A percentile compares a stretch with the other conserved stretches of the same genome.
Evolutionary conservation across 2,329 filamentous ascomycete species (phyloP).

Genomic region (Xylariaceae sp.): DNA sequence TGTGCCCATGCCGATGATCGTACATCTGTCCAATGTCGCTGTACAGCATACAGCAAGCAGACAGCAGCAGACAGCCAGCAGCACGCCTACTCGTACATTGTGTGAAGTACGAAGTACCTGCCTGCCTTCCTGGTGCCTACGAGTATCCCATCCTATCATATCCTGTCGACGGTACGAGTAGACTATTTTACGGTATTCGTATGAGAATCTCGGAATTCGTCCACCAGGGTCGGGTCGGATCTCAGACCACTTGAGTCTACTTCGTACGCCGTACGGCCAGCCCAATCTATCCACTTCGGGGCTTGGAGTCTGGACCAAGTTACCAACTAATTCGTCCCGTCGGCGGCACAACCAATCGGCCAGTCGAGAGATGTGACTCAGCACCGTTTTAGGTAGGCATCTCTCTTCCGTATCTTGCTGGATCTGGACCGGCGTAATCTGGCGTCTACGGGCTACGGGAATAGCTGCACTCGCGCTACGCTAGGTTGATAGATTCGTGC

Average conservation of each 20-base stretch:
- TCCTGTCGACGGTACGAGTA: background rate
- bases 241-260: no score
- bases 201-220: no score
- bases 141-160: background rate
- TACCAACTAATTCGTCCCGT: no score
- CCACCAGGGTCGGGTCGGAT: no score
- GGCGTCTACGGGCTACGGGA: background rate
- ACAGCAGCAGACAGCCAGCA: background rate
- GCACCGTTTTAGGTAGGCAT: slow-evolving; percentile 6
- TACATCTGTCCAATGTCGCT: background rate
- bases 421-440: background rate
- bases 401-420: background rate
- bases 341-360: background rate
- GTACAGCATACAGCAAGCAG: background rate
- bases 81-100: background rate
- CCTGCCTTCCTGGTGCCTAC: background rate
- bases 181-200: no score
- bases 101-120: background rate
- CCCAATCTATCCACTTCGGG: no score
- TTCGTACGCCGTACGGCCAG: no score
- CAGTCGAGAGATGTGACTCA: slow-evolving; percentile 12
- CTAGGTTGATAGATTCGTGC: no score
- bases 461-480: no score
- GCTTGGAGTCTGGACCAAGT: no score
- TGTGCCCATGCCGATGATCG: background rate